phyloP scores from a whole-genome alignment of 106 monocot genomes.

The Dactylorhiza incarnata region DNA sequence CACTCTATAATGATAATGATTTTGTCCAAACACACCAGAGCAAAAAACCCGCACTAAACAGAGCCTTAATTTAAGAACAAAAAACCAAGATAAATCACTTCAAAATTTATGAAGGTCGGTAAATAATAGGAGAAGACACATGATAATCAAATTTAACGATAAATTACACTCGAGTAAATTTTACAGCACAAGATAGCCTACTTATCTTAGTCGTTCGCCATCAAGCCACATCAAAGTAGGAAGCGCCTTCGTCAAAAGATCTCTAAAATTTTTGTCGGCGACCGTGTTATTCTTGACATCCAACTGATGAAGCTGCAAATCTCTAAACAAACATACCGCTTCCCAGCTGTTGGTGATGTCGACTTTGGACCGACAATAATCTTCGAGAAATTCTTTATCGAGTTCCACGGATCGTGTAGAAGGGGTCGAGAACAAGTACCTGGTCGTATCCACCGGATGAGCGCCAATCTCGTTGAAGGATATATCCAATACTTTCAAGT shows the following conservation, averaged over 20 bases:
- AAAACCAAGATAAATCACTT: no score
- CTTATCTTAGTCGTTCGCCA: constrained; percentile 16
- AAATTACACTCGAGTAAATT: no score
- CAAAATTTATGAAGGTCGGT: no score
- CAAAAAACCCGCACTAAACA: no score
- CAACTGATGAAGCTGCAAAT: constrained; percentile 47
- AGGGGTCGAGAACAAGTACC: constrained; percentile 75
- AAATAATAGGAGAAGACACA: no score
- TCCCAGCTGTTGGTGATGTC: constrained; percentile 44
- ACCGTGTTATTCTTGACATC: constrained; percentile 48
- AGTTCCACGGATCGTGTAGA: constrained; percentile 32
- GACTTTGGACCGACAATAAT: constrained; percentile 6
- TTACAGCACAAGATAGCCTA: no score
- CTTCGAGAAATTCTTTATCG: constrained; percentile 10
- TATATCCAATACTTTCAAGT: constrained; percentile 60
- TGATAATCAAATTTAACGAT: no score
- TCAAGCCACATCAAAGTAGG: constrained; percentile 67
- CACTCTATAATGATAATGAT: no score
- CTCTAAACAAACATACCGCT: constrained; percentile 52
- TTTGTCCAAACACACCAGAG: no score
- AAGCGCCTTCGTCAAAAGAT: constrained; percentile 32
- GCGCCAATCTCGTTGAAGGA: constrained; percentile 80
- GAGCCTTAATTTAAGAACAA: no score
- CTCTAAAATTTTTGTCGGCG: constrained; percentile 31
- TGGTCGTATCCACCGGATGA: constrained; percentile 58